Percentiles rank a stretch among this genome's conserved stretches.
phyloP scores from a whole-genome alignment of 768 basidiomycete species.

The Auricularia cornea region DNA sequence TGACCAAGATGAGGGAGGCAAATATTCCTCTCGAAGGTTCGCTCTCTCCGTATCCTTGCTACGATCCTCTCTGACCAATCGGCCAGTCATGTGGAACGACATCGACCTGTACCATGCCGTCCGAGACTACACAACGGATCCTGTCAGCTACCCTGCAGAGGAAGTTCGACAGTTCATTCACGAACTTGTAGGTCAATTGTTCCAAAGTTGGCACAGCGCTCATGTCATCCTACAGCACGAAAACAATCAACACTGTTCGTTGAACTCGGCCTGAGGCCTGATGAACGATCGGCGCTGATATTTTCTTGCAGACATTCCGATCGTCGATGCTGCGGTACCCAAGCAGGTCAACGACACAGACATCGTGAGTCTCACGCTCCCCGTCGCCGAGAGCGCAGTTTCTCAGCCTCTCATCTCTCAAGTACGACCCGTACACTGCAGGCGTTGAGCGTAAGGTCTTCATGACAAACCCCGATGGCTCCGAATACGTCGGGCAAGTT shows the following conservation, averaged over 20 bases:
- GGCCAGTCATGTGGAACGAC: slow-evolving; percentile 67
- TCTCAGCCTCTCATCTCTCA: neutral
- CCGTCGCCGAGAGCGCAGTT: neutral
- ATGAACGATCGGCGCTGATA: neutral
- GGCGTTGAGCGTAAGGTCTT: slow-evolving; percentile 51
- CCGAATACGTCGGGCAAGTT: slow-evolving; percentile 64
- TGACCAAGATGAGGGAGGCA: slow-evolving; percentile 53
- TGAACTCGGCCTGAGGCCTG: neutral
- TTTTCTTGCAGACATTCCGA: slow-evolving; percentile 48
- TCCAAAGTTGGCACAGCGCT: neutral
- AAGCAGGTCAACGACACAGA: slow-evolving; percentile 52
- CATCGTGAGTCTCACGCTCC: slow-evolving; percentile 34
- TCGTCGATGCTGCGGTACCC: slow-evolving; percentile 57
- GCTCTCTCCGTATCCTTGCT: slow-evolving; percentile 2
- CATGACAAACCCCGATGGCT: slow-evolving; percentile 67
- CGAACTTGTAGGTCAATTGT: slow-evolving; percentile 37
- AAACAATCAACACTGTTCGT: slow-evolving; percentile 42
- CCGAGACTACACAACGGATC: slow-evolving; percentile 63
- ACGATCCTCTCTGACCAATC: neutral
- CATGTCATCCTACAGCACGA: slow-evolving; percentile 22
- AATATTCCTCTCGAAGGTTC: slow-evolving; percentile 70
- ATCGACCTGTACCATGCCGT: slow-evolving; percentile 64
- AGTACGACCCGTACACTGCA: slow-evolving; percentile 62
- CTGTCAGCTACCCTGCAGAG: slow-evolving; percentile 49
- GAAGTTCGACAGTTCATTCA: slow-evolving; percentile 46